phyloP scores from a whole-genome alignment of 2,329 filamentous ascomycete species.

The Cryphonectria radicalis region DNA sequence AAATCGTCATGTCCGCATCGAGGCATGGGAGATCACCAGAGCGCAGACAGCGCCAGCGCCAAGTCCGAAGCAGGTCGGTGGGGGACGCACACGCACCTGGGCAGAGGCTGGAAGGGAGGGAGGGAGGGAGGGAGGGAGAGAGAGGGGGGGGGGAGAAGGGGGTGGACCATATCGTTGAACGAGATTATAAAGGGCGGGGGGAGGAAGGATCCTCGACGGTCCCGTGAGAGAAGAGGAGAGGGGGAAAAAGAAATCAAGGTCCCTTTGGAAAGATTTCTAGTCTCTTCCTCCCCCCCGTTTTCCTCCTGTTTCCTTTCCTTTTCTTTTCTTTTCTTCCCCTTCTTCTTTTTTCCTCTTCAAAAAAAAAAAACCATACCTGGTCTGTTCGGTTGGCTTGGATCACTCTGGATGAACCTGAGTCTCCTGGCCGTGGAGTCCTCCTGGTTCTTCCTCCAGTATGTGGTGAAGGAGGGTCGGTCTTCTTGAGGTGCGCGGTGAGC shows the following conservation, averaged over 20 bases:
- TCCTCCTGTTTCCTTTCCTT: neutral
- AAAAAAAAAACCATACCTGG: conserved; percentile 33
- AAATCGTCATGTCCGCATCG: conserved; percentile 28
- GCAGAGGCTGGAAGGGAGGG: conserved; percentile 5
- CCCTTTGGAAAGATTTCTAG: neutral
- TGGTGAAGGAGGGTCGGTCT: conserved; percentile 50
- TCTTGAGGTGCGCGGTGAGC: conserved; percentile 14
- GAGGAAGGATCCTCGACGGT: conserved; percentile 12
- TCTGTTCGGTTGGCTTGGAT: conserved; percentile 31
- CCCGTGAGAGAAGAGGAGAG: neutral
- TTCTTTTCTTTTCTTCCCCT: neutral
- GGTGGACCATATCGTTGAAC: neutral
- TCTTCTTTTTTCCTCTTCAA: neutral
- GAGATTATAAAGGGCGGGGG: conserved; percentile 6
- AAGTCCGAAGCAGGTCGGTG: conserved; percentile 6
- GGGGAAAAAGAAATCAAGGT: neutral
- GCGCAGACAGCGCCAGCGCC: conserved; percentile 15
- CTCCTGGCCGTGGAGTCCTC: conserved; percentile 40
- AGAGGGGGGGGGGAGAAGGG: too few relatives aligned
- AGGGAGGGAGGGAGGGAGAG: neutral
- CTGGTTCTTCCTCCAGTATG: conserved; percentile 52
- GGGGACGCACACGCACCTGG: neutral
- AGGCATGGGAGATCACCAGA: conserved; percentile 18
- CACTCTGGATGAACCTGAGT: conserved; percentile 43
- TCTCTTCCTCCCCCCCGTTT: neutral